Percentiles rank a stretch among this genome's conserved stretches.
Conservation (phyloP, 2,329 filamentous ascomycete species). For the Hymenotorrendiella dingleyae region DNA sequence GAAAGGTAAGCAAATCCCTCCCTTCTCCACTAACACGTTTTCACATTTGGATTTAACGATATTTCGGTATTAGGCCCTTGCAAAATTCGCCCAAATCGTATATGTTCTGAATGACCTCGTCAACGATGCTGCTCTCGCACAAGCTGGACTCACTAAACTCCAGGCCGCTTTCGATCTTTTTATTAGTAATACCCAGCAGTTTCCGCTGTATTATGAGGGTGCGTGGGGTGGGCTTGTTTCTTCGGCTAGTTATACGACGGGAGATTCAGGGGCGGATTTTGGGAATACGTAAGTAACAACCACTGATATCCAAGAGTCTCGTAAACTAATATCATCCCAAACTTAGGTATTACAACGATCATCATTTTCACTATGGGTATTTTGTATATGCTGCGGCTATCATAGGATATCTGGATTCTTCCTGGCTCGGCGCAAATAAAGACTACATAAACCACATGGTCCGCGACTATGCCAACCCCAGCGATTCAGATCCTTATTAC, state of each 20-base stretch:
- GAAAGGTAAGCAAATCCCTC: conserved; percentile 56
- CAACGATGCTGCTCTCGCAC: conserved; percentile 49
- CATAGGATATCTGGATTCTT: conserved; percentile 71
- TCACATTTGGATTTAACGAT: too few species aligned
- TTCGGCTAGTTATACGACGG: conserved; percentile 63
- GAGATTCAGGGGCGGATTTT: conserved; percentile 70
- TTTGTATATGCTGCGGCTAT: conserved; percentile 83
- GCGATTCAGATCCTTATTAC: conserved; percentile 63
- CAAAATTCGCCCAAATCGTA: conserved; percentile 68
- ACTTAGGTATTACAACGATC: conserved; percentile 7
- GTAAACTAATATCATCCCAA: background rate
- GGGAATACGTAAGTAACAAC: conserved; percentile 84
- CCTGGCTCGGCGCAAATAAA: conserved; percentile 68
- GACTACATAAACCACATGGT: conserved; percentile 79
- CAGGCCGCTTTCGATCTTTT: conserved; percentile 64
- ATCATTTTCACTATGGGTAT: conserved; percentile 58
- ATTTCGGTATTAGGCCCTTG: conserved; percentile 63
- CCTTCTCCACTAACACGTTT: background rate
- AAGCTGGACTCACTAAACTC: conserved; percentile 53
- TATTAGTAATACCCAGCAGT: conserved; percentile 60
- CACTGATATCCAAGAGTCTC: too few species aligned
- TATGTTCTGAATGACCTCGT: conserved; percentile 61
- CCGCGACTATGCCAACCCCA: conserved; percentile 77
- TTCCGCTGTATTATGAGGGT: conserved; percentile 57
- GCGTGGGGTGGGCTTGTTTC: conserved; percentile 80